Conservation (phyloP, 108 stramenopile genomes). For the Mayamaea pseudoterrestris region DNA sequence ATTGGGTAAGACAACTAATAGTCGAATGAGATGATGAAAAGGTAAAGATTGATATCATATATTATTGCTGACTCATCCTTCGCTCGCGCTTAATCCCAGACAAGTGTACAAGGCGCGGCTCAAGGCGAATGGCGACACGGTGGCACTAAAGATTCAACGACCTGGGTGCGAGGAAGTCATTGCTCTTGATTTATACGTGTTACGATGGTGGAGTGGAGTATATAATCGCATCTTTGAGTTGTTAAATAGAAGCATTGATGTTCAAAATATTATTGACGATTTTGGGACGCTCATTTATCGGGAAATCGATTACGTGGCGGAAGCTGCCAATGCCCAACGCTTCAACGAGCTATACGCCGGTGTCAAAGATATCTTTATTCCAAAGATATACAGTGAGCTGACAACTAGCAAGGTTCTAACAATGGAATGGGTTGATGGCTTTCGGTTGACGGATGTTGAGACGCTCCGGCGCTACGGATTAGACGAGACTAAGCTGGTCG, state of each 20-base stretch:
- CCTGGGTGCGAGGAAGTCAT: slow-evolving; percentile 90
- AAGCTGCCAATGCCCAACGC: slow-evolving; percentile 90
- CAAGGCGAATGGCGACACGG: slow-evolving; percentile 69
- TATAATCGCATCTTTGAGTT: slow-evolving; percentile 61
- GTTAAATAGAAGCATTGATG: slow-evolving; percentile 78
- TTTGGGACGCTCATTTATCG: slow-evolving; percentile 92
- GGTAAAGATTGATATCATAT: too few relatives aligned
- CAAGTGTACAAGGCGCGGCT: slow-evolving; percentile 89
- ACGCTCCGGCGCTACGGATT: slow-evolving; percentile 56
- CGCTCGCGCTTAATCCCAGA: too few relatives aligned
- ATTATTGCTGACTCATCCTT: too few relatives aligned
- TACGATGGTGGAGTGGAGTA: slow-evolving; percentile 89
- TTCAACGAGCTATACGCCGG: slow-evolving; percentile 90
- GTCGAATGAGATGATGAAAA: too few relatives aligned
- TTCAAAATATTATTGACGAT: slow-evolving; percentile 88
- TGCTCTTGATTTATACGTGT: slow-evolving; percentile 86
- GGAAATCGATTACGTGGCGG: slow-evolving; percentile 94
- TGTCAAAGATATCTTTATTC: slow-evolving; percentile 83
- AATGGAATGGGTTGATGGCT: slow-evolving; percentile 96
- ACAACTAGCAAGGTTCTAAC: slow-evolving; percentile 86
- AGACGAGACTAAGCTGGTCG: slow-evolving; percentile 69
- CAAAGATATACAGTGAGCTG: slow-evolving; percentile 82
- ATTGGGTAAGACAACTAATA: slow-evolving; percentile 43
- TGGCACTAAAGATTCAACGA: slow-evolving; percentile 92
- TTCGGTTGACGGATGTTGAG: slow-evolving; percentile 68